Base-by-base conservation (phyloP, 495 filamentous ascomycete species). In the Talaromyces stipitatus region DNA sequence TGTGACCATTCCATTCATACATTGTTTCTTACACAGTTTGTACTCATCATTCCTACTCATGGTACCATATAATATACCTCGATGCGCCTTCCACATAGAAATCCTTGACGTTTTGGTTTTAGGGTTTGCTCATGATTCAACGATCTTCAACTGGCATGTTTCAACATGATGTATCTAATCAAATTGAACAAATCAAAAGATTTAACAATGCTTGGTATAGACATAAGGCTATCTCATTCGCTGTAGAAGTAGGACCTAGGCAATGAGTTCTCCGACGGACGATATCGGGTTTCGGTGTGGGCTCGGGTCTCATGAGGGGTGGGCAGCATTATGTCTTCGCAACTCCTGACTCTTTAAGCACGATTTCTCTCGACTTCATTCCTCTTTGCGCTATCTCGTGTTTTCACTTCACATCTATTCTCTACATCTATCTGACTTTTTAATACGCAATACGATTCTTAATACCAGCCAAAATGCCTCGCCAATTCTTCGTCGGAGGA, bases 401-500 rank as follows among this genome's bases (percentile, higher is more conserved):
- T 41, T 41, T 3, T 11, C 4, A 41, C 12, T 41, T 18, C 24
- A n/a, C 16, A 45, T 27, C 10, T n/a, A 24, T 26, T 48, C 20
- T 26, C 22, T n/a, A 29, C 51, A 41, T 6, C 6, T 26, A 54
- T n/a, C 24, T 10, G 23, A 20, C 14, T 18, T 38, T 41, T 23
- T 24, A 36, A 23, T 23, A 10, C 36, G 10, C 26, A 4, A 14
- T 9, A 28, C 18, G 7, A 51, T n/a, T 6, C 36, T 18, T 33
- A 6, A 41, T n/a, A 24, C 16, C 24, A 24, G 58, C 62, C 72
- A 76, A 64, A 47, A 96, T 95, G 91, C 79, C 84, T 77, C 92
- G 94, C 80, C 88, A 91, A 85, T 98, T 97, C 83, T 97, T 98
- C 77, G 90, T 98, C 70, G 94, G 94, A 72, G 94, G 94, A 69